These are phyloP conservation scores for Epichloe hybrida DNA, from an alignment of 2,329 filamentous ascomycete genomes.

Conservation along the genomic window DNA sequence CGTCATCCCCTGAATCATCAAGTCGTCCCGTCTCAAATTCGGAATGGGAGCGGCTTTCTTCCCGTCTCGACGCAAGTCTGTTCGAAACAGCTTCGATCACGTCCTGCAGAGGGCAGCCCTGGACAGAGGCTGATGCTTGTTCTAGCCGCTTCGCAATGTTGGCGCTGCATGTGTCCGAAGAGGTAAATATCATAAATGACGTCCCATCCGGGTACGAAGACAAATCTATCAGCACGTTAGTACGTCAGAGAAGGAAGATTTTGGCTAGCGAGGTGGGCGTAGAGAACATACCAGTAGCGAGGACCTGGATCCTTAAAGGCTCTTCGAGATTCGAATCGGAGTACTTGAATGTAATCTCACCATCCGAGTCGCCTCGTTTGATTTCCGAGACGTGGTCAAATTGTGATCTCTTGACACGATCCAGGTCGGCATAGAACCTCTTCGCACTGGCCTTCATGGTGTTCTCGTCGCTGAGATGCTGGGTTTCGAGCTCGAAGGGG, in stretches of 20 bases:
- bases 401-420: conserved; percentile 23
- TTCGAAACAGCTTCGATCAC: conserved; percentile 3
- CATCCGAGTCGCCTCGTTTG: conserved; percentile 53
- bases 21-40: neutral
- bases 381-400: conserved; percentile 41
- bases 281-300: conserved; percentile 19
- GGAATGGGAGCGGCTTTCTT: neutral
- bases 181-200: conserved; percentile 30
- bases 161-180: conserved; percentile 17
- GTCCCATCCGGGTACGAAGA: conserved; percentile 24
- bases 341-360: conserved; percentile 53
- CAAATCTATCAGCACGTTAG: conserved; percentile 13
- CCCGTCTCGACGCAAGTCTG: neutral
- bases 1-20: neutral
- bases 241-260: neutral
- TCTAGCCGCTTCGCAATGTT: conserved; percentile 31
- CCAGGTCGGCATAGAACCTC: conserved; percentile 44
- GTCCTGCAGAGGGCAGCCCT: conserved; percentile 6
- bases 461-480: neutral
- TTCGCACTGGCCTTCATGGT: neutral
- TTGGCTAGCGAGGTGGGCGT: conserved; percentile 3
- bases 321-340: conserved; percentile 12
- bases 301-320: conserved; percentile 23
- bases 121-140: conserved; percentile 18
- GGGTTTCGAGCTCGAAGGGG: neutral